Conservation (phyloP, 2,329 filamentous ascomycete species). For the Ophiostoma fasciatum region DNA sequence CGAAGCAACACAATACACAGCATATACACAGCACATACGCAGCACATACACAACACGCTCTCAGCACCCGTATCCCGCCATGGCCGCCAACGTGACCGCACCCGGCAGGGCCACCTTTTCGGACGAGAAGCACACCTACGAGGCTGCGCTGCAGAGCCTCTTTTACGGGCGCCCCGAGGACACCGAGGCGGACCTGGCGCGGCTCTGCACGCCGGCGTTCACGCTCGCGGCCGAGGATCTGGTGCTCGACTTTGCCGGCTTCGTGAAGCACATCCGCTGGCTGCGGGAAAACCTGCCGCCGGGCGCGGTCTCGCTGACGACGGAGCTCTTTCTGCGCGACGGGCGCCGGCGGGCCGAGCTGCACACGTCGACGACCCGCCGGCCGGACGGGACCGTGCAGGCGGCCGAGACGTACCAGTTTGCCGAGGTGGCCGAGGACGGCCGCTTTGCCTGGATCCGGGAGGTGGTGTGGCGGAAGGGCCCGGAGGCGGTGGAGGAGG, state of each 20-base stretch:
- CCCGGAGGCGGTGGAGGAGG: too few species aligned
- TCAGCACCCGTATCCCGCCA: too few species aligned
- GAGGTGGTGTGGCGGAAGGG: conserved; percentile 1
- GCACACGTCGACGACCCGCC: conserved; percentile 1
- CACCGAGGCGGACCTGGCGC: conserved; percentile 5
- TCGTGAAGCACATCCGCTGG: conserved; percentile 8
- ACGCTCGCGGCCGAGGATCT: neutral
- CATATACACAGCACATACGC: neutral
- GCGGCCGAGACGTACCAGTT: conserved; percentile 7
- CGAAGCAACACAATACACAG: neutral
- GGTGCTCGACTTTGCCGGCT: conserved; percentile 1
- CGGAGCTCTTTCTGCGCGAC: conserved; percentile 3
- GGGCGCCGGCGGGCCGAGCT: conserved; percentile 6
- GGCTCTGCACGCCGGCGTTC: conserved; percentile 3
- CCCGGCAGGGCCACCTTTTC: conserved; percentile 3
- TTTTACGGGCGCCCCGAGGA: conserved; percentile 7
- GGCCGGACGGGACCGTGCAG: conserved; percentile 1
- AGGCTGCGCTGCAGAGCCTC: conserved; percentile 5
- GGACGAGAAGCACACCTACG: conserved; percentile 7
- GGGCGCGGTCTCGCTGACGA: neutral
- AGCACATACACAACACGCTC: too few species aligned
- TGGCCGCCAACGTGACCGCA: too few species aligned
- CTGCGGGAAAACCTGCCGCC: conserved; percentile 5
- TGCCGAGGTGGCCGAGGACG: conserved; percentile 6
- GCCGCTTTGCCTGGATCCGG: conserved; percentile 5